Conservation (phyloP, 2,329 filamentous ascomycete genomes). For the Teratosphaeria epicoccoides region DNA sequence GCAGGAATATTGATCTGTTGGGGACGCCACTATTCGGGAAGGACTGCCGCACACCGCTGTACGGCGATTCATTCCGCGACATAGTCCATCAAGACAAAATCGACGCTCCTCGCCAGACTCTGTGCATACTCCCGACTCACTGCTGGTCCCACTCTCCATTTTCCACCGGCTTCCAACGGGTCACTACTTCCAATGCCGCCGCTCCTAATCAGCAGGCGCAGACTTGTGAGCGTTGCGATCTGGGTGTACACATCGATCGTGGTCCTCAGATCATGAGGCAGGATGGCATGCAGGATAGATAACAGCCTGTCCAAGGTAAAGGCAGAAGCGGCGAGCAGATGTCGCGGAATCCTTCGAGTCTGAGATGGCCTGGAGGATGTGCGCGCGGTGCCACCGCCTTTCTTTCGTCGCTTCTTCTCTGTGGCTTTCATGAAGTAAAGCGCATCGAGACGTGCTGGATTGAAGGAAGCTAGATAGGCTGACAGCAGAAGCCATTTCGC, state of each 20-base stretch:
- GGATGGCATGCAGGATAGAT: conserved; percentile 62
- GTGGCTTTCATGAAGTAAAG: conserved; percentile 59
- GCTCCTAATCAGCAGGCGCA: conserved; percentile 54
- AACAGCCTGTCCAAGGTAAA: conserved; percentile 71
- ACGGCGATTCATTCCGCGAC: conserved; percentile 55
- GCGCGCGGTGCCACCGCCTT: conserved; percentile 33
- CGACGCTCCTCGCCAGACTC: conserved; percentile 59
- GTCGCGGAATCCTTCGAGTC: conserved; percentile 63
- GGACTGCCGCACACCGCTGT: too few species aligned
- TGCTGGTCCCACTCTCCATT: conserved; percentile 66
- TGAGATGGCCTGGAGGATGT: conserved; percentile 23
- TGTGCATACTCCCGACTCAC: conserved; percentile 61
- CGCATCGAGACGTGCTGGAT: conserved; percentile 61
- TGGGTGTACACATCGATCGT: conserved; percentile 40
- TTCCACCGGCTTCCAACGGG: conserved; percentile 55
- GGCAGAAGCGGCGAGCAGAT: conserved; percentile 63
- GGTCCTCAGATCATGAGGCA: conserved; percentile 35
- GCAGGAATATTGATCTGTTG: too few species aligned
- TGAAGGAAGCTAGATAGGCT: conserved; percentile 73
- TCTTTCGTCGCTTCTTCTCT: conserved; percentile 40
- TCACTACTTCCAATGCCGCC: conserved; percentile 52
- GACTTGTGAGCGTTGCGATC: conserved; percentile 61
- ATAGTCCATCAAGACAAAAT: conserved; percentile 71
- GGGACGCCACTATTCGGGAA: too few species aligned
- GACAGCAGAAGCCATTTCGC: conserved; percentile 64